These are phyloP conservation scores for Teunomyces gatunensis DNA, from an alignment of 805 yeast species.

Conservation along the genomic window DNA sequence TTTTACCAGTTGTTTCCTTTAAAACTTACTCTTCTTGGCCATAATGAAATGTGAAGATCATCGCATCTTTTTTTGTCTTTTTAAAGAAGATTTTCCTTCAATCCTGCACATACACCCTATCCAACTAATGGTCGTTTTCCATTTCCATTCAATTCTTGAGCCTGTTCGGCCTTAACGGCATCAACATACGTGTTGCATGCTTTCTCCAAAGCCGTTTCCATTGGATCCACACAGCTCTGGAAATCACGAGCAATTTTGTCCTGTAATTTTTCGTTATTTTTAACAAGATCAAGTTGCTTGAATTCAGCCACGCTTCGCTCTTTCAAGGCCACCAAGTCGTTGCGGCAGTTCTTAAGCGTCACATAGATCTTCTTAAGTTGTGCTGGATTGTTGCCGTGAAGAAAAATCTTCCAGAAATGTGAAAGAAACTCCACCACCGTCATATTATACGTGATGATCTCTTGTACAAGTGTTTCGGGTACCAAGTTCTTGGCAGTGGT, in stretches of 20 bases:
- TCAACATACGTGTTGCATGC: conserved; percentile 35
- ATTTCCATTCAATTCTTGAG: conserved; percentile 25
- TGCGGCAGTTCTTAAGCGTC: conserved; percentile 35
- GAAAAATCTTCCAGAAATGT: conserved; percentile 42
- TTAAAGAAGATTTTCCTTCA: no score
- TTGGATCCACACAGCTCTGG: conserved; percentile 29
- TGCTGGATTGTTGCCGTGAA: conserved; percentile 34
- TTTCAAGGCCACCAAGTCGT: conserved; percentile 26
- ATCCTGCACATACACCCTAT: conserved; percentile 8
- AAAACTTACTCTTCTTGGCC: conserved; percentile 41
- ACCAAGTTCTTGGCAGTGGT: conserved; percentile 31
- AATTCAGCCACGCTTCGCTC: conserved; percentile 16
- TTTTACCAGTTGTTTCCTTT: neutral
- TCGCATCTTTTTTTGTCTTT: neutral
- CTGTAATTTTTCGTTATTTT: conserved; percentile 26
- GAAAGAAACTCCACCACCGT: conserved; percentile 42
- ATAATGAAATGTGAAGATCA: conserved; percentile 12
- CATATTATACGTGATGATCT: conserved; percentile 35
- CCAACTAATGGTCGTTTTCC: conserved; percentile 22
- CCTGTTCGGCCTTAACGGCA: conserved; percentile 21
- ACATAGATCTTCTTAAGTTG: conserved; percentile 38
- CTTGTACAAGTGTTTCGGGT: conserved; percentile 25
- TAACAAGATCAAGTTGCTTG: conserved; percentile 14
- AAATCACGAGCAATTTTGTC: conserved; percentile 35
- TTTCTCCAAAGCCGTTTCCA: conserved; percentile 29